Base-by-base conservation (phyloP, 2,329 filamentous ascomycete species). In the Dryadomyces quercus-mongolicae region DNA sequence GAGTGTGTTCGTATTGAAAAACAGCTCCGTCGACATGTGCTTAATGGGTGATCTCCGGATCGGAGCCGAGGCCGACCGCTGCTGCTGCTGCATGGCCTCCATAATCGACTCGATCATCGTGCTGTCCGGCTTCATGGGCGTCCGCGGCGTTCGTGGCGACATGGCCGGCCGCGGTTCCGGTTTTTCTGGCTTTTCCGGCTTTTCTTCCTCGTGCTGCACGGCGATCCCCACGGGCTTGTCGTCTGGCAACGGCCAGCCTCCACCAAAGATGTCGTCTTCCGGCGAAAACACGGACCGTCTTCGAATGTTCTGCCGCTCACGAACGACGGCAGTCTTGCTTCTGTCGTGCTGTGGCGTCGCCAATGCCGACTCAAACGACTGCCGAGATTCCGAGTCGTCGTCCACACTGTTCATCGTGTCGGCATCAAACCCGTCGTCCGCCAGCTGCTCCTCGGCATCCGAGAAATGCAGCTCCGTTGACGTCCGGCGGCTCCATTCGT, bases 1-100 rank as follows among this genome's bases (percentile, higher is more conserved):
- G n/a, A 85, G 71, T 64, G 80, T 85, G 58, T 83, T 84, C 5
- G 82, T 85, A 62, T 84, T 82, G 58, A 85, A 85, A 56, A 83
- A 82, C 62, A 85, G 75, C 67, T 77, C 77, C 56, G 74, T 71
- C 47, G 74, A 68, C 12, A 62, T 65, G 6, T 57, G 57, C 62
- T 65, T 67, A 53, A 63, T 55, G 15, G 65, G 65, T 5, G 66
- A 62, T 46, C 64, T 65, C 20, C 63, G 63, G 18, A 63, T 60
- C 10, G 72, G 67, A 48, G 75, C 69, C 2, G 72, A 65, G 2
- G 69, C 68, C 6, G 73, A 70, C 21, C 75, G 74, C 55, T 79
- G 74, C 56, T 38, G 34, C 34, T 74, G 69, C 55, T 82, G 77
- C 76, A 84, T 82, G 18, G 77, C 79, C 57, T 82, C 79, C 68